These are phyloP conservation scores for Platismatia glauca DNA, from an alignment of 495 filamentous ascomycete genomes.

Conservation along the genomic window DNA sequence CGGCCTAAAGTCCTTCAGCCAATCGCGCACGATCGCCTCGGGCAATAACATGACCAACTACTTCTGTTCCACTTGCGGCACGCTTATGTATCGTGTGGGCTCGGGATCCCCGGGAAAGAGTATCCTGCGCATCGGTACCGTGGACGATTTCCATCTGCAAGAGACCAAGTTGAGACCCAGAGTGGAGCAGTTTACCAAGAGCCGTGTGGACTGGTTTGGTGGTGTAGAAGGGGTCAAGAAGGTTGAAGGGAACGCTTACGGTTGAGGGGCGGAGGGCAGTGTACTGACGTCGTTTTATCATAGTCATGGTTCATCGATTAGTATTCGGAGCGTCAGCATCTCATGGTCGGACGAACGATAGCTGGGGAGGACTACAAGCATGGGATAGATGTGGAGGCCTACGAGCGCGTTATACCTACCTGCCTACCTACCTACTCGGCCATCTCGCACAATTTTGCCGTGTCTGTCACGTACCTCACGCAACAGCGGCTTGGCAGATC, in stretches of 20 bases:
- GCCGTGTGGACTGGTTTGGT: conserved; percentile 36
- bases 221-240: conserved; percentile 30
- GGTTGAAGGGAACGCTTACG: conserved; percentile 9
- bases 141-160: conserved; percentile 45
- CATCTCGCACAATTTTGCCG: no score
- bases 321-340: no score
- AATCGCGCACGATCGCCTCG: conserved; percentile 33
- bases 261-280: background rate
- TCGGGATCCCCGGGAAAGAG: conserved; percentile 30
- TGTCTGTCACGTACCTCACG: no score
- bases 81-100: conserved; percentile 43
- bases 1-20: conserved; percentile 33
- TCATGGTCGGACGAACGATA: no score
- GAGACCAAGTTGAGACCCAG: conserved; percentile 43
- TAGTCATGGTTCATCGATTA: no score
- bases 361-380: no score
- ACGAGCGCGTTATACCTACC: no score
- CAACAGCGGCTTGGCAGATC: no score
- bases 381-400: no score
- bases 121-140: conserved; percentile 44
- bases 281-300: no score
- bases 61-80: conserved; percentile 47
- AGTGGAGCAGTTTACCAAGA: conserved; percentile 37
- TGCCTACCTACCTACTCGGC: no score
- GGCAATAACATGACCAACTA: conserved; percentile 45